Evolutionary conservation across 495 filamentous ascomycete genomes (phyloP), one percentile per base, ranked within the genome.

Genomic region (Pyronema domesticum): DNA sequence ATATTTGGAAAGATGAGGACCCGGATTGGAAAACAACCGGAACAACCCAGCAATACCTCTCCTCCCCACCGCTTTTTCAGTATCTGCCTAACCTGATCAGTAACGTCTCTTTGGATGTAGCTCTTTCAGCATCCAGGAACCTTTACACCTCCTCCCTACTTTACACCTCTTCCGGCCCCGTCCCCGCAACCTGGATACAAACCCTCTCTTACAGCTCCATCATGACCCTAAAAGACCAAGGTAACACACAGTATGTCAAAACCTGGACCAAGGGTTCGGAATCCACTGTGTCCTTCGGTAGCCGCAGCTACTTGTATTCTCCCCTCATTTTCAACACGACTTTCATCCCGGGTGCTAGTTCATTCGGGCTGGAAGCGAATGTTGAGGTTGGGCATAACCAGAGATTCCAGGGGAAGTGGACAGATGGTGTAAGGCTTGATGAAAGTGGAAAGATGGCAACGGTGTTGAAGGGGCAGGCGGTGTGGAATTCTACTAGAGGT

Each of bases 1-100:
- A 93, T 61, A 58, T 89, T 8, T 93, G 83, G 74, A 68, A 79
- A 1, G 78, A 80, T 56, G 58, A 63, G 4, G 58, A 70, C 0
- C 53, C 61, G 10, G 65, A 64, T 2, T 74, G 69, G n/a, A 63
- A 76, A 37, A 78, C 80, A 0, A 80, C 72, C 1, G 74, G 77
- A 1, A 48, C 57, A 19, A 15, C 57, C 30, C 48, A 35, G 19
- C 37, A 6, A 36, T 0, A 19, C 10, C 13, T 15, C 15, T 8
- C 44, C 11, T 23, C 51, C 1, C 23, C 37, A 15, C 9, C 15
- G 7, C 51, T 40, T 14, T 44, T 57, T 36, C 53, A 46, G 7
- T 49, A 55, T 15, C 48, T 62, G 11, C 15, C 45, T 13, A 69
- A 70, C 51, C 55, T 53, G 8, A 50, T 54, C 65, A 1, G 75